phyloP scores from a whole-genome alignment of 108 stramenopile species.

The Chaetoceros muelleri region DNA sequence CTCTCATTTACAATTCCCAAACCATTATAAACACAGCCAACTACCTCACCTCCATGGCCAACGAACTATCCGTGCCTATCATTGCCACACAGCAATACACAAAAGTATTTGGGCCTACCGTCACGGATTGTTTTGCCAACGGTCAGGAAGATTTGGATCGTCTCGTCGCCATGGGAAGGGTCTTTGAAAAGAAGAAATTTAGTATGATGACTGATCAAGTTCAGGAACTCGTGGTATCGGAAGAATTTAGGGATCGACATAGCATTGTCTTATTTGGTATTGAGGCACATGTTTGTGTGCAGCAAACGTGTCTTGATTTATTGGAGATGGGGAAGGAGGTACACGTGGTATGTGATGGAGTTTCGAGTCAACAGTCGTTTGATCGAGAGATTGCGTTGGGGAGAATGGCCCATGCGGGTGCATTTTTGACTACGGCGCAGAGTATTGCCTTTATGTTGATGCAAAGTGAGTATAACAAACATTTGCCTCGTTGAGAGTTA shows the following conservation, averaged over 20 bases:
- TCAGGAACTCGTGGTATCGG: conserved; percentile 10
- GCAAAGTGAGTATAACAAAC: too few relatives aligned
- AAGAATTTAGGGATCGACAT: conserved; percentile 10
- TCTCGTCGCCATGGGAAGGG: conserved; percentile 10
- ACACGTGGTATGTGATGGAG: conserved; percentile 81
- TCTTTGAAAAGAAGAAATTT: conserved; percentile 92
- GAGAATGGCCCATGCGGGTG: conserved; percentile 65
- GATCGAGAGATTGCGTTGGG: conserved; percentile 79
- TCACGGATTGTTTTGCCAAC: conserved; percentile 52
- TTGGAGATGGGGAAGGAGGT: conserved; percentile 77
- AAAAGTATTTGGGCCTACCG: conserved; percentile 86
- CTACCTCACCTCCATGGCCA: conserved; percentile 82
- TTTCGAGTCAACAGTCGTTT: conserved; percentile 61
- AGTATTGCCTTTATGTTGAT: conserved; percentile 82
- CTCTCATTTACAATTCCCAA: conserved; percentile 69
- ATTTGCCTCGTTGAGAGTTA: too few relatives aligned
- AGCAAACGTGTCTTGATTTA: conserved; percentile 85
- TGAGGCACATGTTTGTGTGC: conserved; percentile 95
- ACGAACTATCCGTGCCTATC: conserved; percentile 70
- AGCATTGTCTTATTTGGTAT: conserved; percentile 89
- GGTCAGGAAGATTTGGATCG: conserved; percentile 26
- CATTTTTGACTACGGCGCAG: conserved; percentile 77
- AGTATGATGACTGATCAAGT: conserved; percentile 85
- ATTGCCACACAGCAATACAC: conserved; percentile 95
- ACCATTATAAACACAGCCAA: conserved; percentile 71